A percentile compares a stretch with the other conserved stretches of the same genome.
phyloP scores from a whole-genome alignment of 495 filamentous ascomycete species.

The Penicillium manginii region DNA sequence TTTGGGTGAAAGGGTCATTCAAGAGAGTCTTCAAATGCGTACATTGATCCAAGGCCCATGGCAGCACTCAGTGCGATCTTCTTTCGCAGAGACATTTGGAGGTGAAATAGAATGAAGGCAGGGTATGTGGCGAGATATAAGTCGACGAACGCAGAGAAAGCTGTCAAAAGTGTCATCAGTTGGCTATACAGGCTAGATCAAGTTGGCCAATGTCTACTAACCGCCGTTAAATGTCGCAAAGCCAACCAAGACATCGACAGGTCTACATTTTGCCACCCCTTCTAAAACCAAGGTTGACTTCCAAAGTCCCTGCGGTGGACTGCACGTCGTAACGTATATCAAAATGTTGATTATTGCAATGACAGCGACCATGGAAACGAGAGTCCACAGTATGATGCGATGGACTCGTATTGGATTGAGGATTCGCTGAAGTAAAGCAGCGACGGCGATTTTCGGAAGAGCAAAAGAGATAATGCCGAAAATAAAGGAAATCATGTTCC shows the following conservation, averaged over 20 bases:
- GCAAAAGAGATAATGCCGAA: slow-evolving; percentile 35
- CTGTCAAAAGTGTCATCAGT: background rate
- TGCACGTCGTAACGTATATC: slow-evolving; percentile 34
- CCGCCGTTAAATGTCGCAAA: slow-evolving; percentile 31
- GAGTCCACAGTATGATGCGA: slow-evolving; percentile 21
- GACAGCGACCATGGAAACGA: slow-evolving; percentile 17
- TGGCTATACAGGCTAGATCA: background rate
- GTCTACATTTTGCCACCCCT: slow-evolving; percentile 19
- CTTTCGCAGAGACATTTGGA: slow-evolving; percentile 42
- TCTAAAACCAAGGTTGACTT: slow-evolving; percentile 21
- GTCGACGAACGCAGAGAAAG: slow-evolving; percentile 30
- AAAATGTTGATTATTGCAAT: slow-evolving; percentile 31
- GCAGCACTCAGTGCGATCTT: slow-evolving; percentile 36
- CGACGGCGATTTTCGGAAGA: slow-evolving; percentile 34
- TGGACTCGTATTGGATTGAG: slow-evolving; percentile 25
- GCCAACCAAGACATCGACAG: slow-evolving; percentile 24
- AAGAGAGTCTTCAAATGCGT: background rate
- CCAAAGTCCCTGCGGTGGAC: slow-evolving; percentile 34
- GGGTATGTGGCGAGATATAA: slow-evolving; percentile 41
- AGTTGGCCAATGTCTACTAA: slow-evolving; percentile 5
- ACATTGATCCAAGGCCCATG: slow-evolving; percentile 24
- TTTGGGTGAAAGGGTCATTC: background rate
- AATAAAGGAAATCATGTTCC: slow-evolving; percentile 29
- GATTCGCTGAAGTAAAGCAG: slow-evolving; percentile 31
- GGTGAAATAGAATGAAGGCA: slow-evolving; percentile 31